These are phyloP conservation scores for Rhexocercosporidium sp. DNA, from an alignment of 2,329 filamentous ascomycete genomes.

Conservation along the genomic window DNA sequence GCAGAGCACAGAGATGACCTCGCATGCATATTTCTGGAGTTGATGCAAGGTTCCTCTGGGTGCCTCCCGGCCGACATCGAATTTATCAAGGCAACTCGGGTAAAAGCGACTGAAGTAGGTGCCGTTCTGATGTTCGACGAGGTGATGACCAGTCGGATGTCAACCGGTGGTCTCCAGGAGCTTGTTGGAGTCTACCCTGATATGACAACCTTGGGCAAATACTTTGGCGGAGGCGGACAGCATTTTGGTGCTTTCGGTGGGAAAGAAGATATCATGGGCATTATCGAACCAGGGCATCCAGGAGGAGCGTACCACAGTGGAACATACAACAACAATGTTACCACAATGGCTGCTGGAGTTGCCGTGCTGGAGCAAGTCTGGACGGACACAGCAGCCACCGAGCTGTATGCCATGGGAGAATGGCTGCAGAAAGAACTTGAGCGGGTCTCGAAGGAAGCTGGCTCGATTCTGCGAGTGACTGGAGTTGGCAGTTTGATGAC, in stretches of 20 bases:
- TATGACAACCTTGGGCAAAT: constrained; percentile 69
- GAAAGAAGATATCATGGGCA: constrained; percentile 58
- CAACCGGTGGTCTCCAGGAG: constrained; percentile 53
- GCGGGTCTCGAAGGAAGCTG: constrained; percentile 17
- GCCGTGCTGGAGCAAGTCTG: constrained; percentile 24
- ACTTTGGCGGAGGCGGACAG: constrained; percentile 68
- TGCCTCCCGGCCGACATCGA: constrained; percentile 51
- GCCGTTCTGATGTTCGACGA: constrained; percentile 73
- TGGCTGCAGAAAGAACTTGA: constrained; percentile 21
- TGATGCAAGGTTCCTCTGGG: constrained; percentile 68
- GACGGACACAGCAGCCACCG: constrained; percentile 20
- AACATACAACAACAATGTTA: constrained; percentile 70
- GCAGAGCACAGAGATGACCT: constrained; percentile 48
- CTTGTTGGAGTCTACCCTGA: constrained; percentile 57
- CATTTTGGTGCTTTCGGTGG: constrained; percentile 71
- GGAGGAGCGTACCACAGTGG: constrained; percentile 58
- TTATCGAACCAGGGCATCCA: constrained; percentile 56
- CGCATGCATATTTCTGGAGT: constrained; percentile 62
- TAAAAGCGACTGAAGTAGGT: constrained; percentile 41
- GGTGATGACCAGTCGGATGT: constrained; percentile 69
- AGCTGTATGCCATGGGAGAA: constrained; percentile 19
- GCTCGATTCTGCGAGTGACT: constrained; percentile 20
- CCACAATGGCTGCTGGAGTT: constrained; percentile 57
- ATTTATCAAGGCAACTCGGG: constrained; percentile 26
- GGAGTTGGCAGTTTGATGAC: constrained; percentile 26